phyloP scores from a whole-genome alignment of 495 filamentous ascomycete genomes.

The Aspergillus kassunensis region DNA sequence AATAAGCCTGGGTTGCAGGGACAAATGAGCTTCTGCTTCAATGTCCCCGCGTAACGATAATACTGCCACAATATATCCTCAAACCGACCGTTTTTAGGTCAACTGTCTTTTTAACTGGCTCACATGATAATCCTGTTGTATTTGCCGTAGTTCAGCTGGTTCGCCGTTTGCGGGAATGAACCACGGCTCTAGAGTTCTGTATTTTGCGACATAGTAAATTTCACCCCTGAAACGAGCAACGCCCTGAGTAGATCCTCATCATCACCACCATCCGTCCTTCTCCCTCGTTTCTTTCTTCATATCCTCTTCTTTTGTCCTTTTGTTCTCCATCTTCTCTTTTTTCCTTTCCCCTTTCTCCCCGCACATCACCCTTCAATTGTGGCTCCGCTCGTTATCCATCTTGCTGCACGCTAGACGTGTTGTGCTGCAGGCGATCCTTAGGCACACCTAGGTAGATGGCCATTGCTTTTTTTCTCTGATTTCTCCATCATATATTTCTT shows the following conservation, averaged over 20 bases:
- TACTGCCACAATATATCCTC: background rate
- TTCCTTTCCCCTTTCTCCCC: conserved; percentile 13
- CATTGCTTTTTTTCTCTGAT: conserved; percentile 16
- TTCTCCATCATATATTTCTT: conserved; percentile 6
- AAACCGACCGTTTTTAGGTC: too few species aligned
- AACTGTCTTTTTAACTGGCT: too few species aligned
- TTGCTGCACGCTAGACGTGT: conserved; percentile 25
- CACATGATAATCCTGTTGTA: too few species aligned
- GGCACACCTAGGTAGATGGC: conserved; percentile 16
- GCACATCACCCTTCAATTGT: conserved; percentile 9
- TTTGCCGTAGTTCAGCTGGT: background rate
- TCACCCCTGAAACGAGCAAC: conserved; percentile 24
- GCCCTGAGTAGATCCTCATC: conserved; percentile 24
- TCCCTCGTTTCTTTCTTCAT: conserved; percentile 1
- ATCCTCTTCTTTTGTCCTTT: conserved; percentile 8
- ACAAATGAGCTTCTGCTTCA: background rate
- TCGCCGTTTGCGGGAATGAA: conserved; percentile 1
- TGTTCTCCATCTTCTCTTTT: conserved; percentile 14
- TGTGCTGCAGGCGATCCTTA: conserved; percentile 35
- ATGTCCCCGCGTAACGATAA: background rate
- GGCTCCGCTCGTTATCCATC: conserved; percentile 14
- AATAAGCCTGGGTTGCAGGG: background rate
- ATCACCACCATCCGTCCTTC: conserved; percentile 7
- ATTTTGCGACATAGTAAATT: conserved; percentile 20
- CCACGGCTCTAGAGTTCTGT: conserved; percentile 11